Percentiles rank a stretch among this genome's conserved stretches.
phyloP scores from a whole-genome alignment of 2,329 filamentous ascomycete genomes.

The Ramularia collo-cygni region DNA sequence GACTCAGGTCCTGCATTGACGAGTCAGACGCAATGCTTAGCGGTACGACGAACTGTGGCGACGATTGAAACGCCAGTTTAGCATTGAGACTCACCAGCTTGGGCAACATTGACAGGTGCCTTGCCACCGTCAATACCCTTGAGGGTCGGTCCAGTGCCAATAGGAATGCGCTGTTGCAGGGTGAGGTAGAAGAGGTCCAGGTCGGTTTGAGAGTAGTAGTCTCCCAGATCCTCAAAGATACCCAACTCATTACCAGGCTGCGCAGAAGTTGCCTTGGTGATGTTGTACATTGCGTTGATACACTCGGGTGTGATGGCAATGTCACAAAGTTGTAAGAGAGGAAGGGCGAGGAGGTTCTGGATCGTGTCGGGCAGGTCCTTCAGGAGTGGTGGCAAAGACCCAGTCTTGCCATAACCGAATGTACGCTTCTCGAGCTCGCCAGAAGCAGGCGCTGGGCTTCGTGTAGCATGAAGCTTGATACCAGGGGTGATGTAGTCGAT shows the following conservation, averaged over 20 bases:
- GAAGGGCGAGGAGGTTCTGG: constrained; percentile 6
- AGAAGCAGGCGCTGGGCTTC: constrained; percentile 9
- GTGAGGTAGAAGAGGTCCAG: constrained; percentile 42
- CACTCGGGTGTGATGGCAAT: constrained; percentile 34
- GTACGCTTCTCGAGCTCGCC: constrained; percentile 16
- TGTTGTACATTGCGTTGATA: constrained; percentile 39
- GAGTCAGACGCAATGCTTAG: too few relatives aligned
- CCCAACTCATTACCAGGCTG: constrained; percentile 40
- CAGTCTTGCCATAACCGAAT: constrained; percentile 12
- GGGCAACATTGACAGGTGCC: constrained; percentile 31
- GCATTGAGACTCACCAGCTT: too few relatives aligned
- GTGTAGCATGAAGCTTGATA: constrained; percentile 37
- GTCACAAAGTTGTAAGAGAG: constrained; percentile 14
- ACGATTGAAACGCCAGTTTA: too few relatives aligned
- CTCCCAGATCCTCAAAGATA: constrained; percentile 38
- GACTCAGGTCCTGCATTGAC: constrained; percentile 41
- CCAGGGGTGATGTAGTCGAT: constrained; percentile 53
- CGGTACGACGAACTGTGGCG: too few relatives aligned
- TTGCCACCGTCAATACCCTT: constrained; percentile 20
- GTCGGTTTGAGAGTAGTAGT: constrained; percentile 41
- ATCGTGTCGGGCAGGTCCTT: constrained; percentile 6
- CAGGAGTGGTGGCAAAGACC: constrained; percentile 10
- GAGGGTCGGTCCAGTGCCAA: constrained; percentile 23
- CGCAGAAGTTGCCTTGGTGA: constrained; percentile 34
- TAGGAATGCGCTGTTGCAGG: constrained; percentile 22